Base-by-base conservation (phyloP, 2,329 filamentous ascomycete species). In the Penicillium psychrosexuale region DNA sequence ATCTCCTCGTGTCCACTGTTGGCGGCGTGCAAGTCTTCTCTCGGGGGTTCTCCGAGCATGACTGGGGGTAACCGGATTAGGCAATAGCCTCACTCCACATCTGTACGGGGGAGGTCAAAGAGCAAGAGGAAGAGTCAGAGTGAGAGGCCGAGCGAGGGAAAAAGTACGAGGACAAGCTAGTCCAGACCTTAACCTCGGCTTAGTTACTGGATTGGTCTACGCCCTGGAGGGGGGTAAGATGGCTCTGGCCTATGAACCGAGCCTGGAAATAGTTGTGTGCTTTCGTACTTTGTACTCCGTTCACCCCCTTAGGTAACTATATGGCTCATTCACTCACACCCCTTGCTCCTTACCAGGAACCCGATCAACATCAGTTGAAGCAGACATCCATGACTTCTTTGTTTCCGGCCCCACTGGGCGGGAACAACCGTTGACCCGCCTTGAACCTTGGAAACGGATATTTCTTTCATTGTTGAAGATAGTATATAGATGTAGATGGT, bases 341-440 rank as follows among this genome's bases (percentile, higher is more conserved):
- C 27, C 37, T 50, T 28, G 12, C 47, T 28, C 28, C 19, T 39
- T 15, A n/a, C 13, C 47, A 51, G 48, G 39, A 37, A 51, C 39
- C 5, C 33, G 17, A 28, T 39, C 6, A 37, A 31, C 27, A n/a
- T 8, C n/a, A 31, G 8, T 30, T 31, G 11, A 31, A 30, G 27
- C 15, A 13, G 12, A n/a, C n/a, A n/a, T n/a, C 17, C 24, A 28
- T 13, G 9, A 24, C 33, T 46, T 19, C 28, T 48, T 48, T 40
- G 15, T 48, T 15, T 40, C 19, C 37, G 51, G 51, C 51, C 51
- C 51, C 51, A 53, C 51, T 34, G 34, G 5, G n/a, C 51, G 51
- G 51, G 51, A 48, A 42, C n/a, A 42, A 53, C 51, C 51, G 51
- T 36, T 15, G 51, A 53, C 51, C 51, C 44, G 51, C 44, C 44